Percentiles rank a stretch among this genome's conserved stretches.
These are phyloP conservation scores for Entomortierella lignicola DNA, from an alignment of 192 early-diverging fungal species.

Conservation along the genomic window DNA sequence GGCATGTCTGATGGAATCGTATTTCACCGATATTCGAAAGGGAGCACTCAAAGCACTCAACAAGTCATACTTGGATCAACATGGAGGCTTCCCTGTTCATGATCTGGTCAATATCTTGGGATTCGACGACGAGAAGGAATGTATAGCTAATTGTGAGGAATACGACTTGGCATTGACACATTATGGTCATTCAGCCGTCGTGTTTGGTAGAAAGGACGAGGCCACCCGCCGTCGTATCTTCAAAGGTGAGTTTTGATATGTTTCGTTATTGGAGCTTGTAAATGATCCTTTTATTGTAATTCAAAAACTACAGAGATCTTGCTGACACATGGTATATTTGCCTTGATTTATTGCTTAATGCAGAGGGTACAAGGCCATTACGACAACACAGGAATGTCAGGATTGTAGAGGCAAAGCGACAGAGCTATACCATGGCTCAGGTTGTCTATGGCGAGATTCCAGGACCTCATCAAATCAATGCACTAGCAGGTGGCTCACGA, in stretches of 20 bases:
- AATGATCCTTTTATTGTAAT: no score
- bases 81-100: conserved; percentile 27
- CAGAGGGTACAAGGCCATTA: conserved; percentile 18
- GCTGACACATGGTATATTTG: no score
- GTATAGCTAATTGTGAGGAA: conserved; percentile 45
- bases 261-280: no score
- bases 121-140: conserved; percentile 54
- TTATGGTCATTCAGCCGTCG: conserved; percentile 21
- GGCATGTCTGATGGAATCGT: conserved; percentile 81
- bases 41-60: conserved; percentile 82
- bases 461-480: conserved; percentile 4
- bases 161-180: conserved; percentile 45
- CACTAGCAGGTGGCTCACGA: not conserved
- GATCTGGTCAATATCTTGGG: conserved; percentile 38
- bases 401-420: conserved; percentile 38
- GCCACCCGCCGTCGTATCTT: conserved; percentile 16
- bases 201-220: conserved; percentile 38
- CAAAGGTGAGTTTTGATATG: no score
- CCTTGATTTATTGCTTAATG: no score
- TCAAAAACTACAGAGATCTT: no score
- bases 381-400: conserved; percentile 35
- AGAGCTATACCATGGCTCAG: conserved; percentile 6
- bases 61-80: conserved; percentile 59
- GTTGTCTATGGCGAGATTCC: conserved; percentile 41
- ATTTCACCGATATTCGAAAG: conserved; percentile 80